Conservation (phyloP, 2,329 filamentous ascomycete genomes). For the Sporothrix globosa region DNA sequence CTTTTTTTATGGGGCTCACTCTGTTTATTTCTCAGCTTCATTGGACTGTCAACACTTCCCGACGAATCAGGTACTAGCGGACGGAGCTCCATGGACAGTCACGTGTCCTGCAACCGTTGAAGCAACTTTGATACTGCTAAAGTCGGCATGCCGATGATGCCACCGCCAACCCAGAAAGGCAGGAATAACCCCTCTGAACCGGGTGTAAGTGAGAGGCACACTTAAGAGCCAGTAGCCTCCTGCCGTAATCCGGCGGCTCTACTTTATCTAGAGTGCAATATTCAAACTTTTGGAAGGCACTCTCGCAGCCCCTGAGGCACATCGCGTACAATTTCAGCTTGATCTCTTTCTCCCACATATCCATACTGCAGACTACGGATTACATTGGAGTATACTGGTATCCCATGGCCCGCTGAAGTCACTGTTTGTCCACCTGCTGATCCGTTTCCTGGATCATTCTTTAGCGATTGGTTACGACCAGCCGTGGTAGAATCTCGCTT, state of each 20-base stretch:
- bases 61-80: slow-evolving; percentile 15
- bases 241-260: neutral
- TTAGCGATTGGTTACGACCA: no score
- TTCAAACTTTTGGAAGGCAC: neutral
- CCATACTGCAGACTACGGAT: no score
- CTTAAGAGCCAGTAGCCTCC: neutral
- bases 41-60: neutral
- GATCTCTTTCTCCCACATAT: neutral
- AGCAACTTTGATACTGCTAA: no score
- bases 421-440: no score
- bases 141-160: neutral
- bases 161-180: slow-evolving; percentile 7
- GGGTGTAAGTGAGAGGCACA: slow-evolving; percentile 14
- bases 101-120: slow-evolving; percentile 4
- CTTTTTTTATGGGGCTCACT: slow-evolving; percentile 2
- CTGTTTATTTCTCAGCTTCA: slow-evolving; percentile 23
- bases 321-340: neutral
- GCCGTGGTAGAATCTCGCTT: no score
- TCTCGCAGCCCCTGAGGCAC: neutral
- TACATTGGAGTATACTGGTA: no score
- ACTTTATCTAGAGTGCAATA: neutral
- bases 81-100: slow-evolving; percentile 10
- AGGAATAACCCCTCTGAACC: neutral
- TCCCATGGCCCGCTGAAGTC: no score
- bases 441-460: no score